Percentiles rank a stretch among this genome's conserved stretches.
Evolutionary conservation across 2,329 filamentous ascomycete genomes (phyloP).

Genomic region (Cordyceps militaris): DNA sequence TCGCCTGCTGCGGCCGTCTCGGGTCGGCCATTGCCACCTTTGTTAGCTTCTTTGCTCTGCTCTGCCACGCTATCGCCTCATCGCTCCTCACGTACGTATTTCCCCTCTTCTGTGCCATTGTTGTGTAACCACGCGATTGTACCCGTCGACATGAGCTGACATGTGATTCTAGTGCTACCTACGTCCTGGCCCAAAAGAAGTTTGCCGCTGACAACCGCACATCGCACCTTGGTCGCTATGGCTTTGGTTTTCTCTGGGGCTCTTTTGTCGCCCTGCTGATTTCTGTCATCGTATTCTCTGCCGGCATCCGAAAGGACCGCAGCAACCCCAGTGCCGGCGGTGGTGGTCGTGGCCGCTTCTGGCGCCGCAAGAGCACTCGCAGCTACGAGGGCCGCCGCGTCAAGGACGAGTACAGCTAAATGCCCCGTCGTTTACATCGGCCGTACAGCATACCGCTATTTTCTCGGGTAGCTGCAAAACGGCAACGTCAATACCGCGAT

Average conservation of each 20-base stretch:
- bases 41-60: constrained; percentile 51
- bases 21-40: constrained; percentile 61
- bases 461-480: not conserved
- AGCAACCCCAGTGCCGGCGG: constrained; percentile 20
- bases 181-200: constrained; percentile 61
- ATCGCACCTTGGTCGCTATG: constrained; percentile 58
- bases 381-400: constrained; percentile 47
- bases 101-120: not conserved
- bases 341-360: constrained; percentile 23
- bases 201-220: constrained; percentile 50
- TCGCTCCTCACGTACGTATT: constrained; percentile 65
- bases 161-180: constrained; percentile 38
- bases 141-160: not conserved
- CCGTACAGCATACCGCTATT: not conserved
- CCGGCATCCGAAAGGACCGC: constrained; percentile 46
- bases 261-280: constrained; percentile 60
- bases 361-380: constrained; percentile 30
- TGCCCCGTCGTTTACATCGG: not conserved
- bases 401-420: constrained; percentile 62
- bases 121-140: constrained; percentile 16
- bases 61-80: constrained; percentile 61
- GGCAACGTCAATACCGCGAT: not conserved
- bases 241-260: constrained; percentile 72
- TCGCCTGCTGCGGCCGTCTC: constrained; percentile 65
- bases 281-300: constrained; percentile 59